Base-by-base conservation (phyloP, 176 grass and related monocot genomes). In the Aegilops sharonensis region DNA sequence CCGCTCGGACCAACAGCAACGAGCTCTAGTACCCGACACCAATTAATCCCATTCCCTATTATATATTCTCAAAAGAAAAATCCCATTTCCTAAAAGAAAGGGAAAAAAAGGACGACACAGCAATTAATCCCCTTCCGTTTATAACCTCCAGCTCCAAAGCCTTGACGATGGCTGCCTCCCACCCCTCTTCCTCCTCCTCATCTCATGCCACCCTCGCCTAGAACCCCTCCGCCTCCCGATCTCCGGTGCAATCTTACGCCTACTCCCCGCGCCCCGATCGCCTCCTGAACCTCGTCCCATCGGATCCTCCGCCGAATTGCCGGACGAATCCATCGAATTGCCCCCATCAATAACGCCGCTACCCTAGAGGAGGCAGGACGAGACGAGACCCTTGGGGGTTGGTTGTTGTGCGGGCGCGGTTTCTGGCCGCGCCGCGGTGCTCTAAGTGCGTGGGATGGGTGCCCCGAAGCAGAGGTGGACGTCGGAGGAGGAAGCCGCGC, bases 391-490 rank as follows among this genome's bases (percentile, higher is more conserved):
- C 74, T 54, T 54, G 74, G 27, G 32, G 45, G 47, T 35, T 30
- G 64, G 64, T 54, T 54, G 6, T 81, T 68, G 27, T 25, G 43
- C 52, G 75, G 29, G 30, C 64, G 64, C 80, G 30, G 35, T 25
- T 81, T 40, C 52, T 73, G 45, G 74, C 74, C 45, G 47, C 74
- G 74, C 47, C 17, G 69, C 66, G 72, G 62, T 36, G 21, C 18
- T 50, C 73, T 0, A 18, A 12, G 73, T 45, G 65, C 11, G 30
- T 21, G 80, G 57, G 52, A 98, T 98, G 95, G 95, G 95, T 68
- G 95, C 90, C 20, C 95, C 93, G 14, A 98, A 95, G 88, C 95
- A 98, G 92, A 90, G 92, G 74, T 98, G 95, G 95, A 98, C 93
- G 29, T 35, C 85, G 4, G 95, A 95, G 75, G 95, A 98, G 82